phyloP scores from a whole-genome alignment of 2,329 filamentous ascomycete species.

The Beauveria australis region DNA sequence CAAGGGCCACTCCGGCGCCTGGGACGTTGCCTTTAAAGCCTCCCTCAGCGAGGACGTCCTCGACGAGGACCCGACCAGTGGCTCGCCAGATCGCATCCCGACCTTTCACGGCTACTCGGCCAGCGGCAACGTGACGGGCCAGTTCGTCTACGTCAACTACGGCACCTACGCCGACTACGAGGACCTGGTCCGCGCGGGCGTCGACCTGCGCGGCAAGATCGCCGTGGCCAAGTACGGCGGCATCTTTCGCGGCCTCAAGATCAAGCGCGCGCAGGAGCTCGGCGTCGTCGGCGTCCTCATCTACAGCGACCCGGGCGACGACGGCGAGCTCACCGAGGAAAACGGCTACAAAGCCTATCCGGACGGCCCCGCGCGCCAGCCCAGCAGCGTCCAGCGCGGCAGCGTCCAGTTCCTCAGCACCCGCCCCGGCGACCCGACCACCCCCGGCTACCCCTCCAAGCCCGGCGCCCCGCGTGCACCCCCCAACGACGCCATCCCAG shows the following conservation, averaged over 20 bases:
- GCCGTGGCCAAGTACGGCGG: conserved; percentile 78
- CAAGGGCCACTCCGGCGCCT: conserved; percentile 30
- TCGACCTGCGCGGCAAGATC: conserved; percentile 76
- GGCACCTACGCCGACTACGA: conserved; percentile 81
- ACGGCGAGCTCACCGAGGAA: conserved; percentile 70
- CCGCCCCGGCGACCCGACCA: conserved; percentile 71
- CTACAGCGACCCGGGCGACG: conserved; percentile 84
- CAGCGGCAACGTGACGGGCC: conserved; percentile 80
- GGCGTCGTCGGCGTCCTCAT: conserved; percentile 81
- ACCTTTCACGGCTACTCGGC: conserved; percentile 95
- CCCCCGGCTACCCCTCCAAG: conserved; percentile 87
- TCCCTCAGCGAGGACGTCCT: conserved; percentile 77
- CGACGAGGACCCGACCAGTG: conserved; percentile 72
- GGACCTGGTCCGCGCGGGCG: conserved; percentile 65
- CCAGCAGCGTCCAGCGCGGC: conserved; percentile 82
- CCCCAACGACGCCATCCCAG: conserved; percentile 61
- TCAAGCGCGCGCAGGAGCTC: conserved; percentile 84
- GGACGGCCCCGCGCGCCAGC: conserved; percentile 76
- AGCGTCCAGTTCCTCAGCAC: conserved; percentile 74
- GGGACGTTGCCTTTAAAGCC: conserved; percentile 67
- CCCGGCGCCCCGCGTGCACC: conserved; percentile 74
- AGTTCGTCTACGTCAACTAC: conserved; percentile 85
- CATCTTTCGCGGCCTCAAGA: conserved; percentile 83
- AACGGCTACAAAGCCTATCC: conserved; percentile 77
- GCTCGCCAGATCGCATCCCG: conserved; percentile 64